Evolutionary conservation across 495 filamentous ascomycete species (phyloP), one percentile per base, ranked within the genome.

Genomic region (Penicillium tannophilum): DNA sequence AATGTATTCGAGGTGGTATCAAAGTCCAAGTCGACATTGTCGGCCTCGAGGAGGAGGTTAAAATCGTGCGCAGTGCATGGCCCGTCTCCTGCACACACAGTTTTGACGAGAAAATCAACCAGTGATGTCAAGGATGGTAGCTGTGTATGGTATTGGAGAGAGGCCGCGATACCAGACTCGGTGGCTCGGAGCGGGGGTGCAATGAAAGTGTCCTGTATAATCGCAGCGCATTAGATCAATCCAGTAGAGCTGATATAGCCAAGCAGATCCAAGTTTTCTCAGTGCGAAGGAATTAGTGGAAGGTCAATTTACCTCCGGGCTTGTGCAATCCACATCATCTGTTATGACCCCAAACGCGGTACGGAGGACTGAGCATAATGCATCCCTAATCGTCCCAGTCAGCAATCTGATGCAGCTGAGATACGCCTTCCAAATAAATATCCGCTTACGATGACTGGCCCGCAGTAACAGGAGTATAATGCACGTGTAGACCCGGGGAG

Each of bases 401-500:
- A 69, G 49, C n/a, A 26, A 19, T 14, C 26, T 9, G 12, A 36
- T 7, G 12, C 47, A 33, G 4, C 24, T 23, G 14, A 50, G 17
- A 41, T 8, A 23, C 24, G 8, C 23, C 8, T 36, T 12, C 1
- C 11, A 14, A 14, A 2, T 23, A 35, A 2, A 26, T 30, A 56
- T 12, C 42, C 39, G 64, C 71, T 70, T 61, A 77, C 82, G 64
- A 74, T 78, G 80, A 77, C 68, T 14, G 63, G 42, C 35, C 61
- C 45, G 36, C 69, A 54, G 43, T 50, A 75, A 71, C 51, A 9
- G 90, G 88, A 0, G 87, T 90, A 64, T 88, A 91, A 66, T 90
- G 89, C 24, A 92, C 79, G 80, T 97, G 92, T 10, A 98, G 76
- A 23, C 94, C 94, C 3, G 92, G 86, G 6, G 89, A 84, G 33